Percentiles rank a stretch among this genome's conserved stretches.
These are phyloP conservation scores for Cercophora samala DNA, from an alignment of 495 filamentous ascomycete genomes.

Conservation along the genomic window DNA sequence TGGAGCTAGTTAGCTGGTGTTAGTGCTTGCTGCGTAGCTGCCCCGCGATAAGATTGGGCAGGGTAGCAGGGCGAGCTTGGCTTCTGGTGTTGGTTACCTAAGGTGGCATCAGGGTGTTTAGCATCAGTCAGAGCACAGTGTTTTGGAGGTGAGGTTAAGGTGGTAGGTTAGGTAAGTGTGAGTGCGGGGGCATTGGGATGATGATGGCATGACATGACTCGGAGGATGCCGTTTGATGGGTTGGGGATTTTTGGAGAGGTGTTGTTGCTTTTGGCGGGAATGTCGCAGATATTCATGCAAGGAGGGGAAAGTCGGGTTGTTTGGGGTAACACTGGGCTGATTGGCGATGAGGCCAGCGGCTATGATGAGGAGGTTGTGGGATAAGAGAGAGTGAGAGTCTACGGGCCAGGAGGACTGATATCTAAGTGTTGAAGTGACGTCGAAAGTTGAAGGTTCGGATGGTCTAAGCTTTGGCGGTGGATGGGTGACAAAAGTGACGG, in stretches of 20 bases:
- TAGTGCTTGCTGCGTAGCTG: background rate
- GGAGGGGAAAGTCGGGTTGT: background rate
- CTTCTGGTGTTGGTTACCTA: background rate
- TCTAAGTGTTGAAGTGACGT: background rate
- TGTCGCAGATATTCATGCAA: background rate
- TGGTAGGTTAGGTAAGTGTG: background rate
- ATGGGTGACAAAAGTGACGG: background rate
- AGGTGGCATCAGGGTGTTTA: background rate
- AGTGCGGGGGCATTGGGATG: background rate
- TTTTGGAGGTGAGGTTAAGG: background rate
- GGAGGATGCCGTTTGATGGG: background rate
- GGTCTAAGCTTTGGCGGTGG: background rate
- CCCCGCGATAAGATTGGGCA: slow-evolving; percentile 5
- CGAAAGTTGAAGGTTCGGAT: background rate
- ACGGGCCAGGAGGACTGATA: background rate
- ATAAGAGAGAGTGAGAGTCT: background rate
- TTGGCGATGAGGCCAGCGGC: background rate
- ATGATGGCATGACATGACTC: slow-evolving; percentile 7
- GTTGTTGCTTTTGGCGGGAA: background rate
- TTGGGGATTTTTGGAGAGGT: background rate
- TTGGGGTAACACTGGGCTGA: background rate
- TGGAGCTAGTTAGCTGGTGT: background rate
- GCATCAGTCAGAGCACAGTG: background rate
- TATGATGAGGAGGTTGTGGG: background rate
- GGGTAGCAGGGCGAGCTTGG: background rate